Percentiles rank a stretch among this genome's conserved stretches.
Conservation (phyloP, 805 yeast genomes). For the Metschnikowia picachoensis region DNA sequence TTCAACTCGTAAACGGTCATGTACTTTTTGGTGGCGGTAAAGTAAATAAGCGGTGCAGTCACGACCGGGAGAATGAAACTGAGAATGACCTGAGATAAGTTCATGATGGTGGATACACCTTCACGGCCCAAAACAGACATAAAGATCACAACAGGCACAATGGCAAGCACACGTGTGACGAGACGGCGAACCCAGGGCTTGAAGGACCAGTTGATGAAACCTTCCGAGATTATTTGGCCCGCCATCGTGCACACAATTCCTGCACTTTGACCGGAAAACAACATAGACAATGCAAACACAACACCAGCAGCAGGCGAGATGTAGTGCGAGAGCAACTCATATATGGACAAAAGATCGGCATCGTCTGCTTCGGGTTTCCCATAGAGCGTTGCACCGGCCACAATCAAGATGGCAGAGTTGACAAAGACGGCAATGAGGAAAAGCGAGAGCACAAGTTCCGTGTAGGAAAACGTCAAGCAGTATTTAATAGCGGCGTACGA, state of each 20-base stretch:
- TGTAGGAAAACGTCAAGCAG: slow-evolving; percentile 38
- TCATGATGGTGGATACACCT: slow-evolving; percentile 43
- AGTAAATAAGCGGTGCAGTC: slow-evolving; percentile 44
- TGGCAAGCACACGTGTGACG: slow-evolving; percentile 39
- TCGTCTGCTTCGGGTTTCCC: slow-evolving; percentile 44
- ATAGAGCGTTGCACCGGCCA: slow-evolving; percentile 39
- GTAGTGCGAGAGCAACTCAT: slow-evolving; percentile 41
- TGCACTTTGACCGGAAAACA: slow-evolving; percentile 45
- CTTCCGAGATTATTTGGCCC: slow-evolving; percentile 44
- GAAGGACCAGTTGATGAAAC: slow-evolving; percentile 43
- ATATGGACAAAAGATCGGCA: slow-evolving; percentile 43
- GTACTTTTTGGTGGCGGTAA: slow-evolving; percentile 36
- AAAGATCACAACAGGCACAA: slow-evolving; percentile 39
- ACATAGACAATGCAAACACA: slow-evolving; percentile 43
- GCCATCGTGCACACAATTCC: slow-evolving; percentile 49
- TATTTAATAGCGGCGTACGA: slow-evolving; percentile 40
- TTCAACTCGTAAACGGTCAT: slow-evolving; percentile 35
- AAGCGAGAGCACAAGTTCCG: slow-evolving; percentile 38
- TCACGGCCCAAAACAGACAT: slow-evolving; percentile 38
- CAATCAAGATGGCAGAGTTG: slow-evolving; percentile 43
- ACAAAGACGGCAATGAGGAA: slow-evolving; percentile 43
- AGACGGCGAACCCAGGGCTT: slow-evolving; percentile 43
- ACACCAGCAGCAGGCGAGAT: slow-evolving; percentile 44
- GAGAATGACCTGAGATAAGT: slow-evolving; percentile 42
- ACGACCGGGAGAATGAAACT: slow-evolving; percentile 43